A percentile compares a stretch with the other conserved stretches of the same genome.
Evolutionary conservation across 345 rosid genomes (phyloP).

Genomic region (Erodium maritimum): DNA sequence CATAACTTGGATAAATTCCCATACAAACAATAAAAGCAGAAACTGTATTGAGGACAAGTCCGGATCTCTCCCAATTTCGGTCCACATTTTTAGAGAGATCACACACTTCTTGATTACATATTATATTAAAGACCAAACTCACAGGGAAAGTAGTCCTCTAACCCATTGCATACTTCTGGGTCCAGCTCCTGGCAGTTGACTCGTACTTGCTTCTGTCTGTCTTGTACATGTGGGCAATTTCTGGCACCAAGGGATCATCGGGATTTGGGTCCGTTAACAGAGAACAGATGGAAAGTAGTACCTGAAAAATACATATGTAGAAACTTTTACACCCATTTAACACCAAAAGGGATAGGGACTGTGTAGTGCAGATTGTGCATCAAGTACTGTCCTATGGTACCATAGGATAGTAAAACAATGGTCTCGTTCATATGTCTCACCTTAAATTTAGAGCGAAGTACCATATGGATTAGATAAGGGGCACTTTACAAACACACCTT

Average conservation of each 20-base stretch:
- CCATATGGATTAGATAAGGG: too few species aligned
- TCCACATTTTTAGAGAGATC: conserved; percentile 8
- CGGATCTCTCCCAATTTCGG: conserved; percentile 19
- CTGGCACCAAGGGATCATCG: conserved; percentile 66
- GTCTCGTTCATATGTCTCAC: too few species aligned
- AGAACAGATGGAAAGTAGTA: conserved; percentile 64
- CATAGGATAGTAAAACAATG: too few species aligned
- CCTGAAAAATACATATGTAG: conserved; percentile 17
- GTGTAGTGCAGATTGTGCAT: too few species aligned
- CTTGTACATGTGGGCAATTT: conserved; percentile 80
- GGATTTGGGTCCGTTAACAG: conserved; percentile 66
- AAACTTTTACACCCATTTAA: too few species aligned
- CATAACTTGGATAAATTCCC: conserved; percentile 7
- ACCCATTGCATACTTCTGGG: conserved; percentile 81
- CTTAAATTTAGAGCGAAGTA: too few species aligned
- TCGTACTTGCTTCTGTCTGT: conserved; percentile 62
- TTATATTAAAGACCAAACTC: conserved; percentile 18
- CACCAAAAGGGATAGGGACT: too few species aligned
- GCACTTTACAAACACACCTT: too few species aligned
- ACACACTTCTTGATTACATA: conserved; percentile 22
- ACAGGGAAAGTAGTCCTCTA: conserved; percentile 23
- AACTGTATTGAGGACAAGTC: conserved; percentile 16
- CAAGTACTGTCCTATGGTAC: too few species aligned
- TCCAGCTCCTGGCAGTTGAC: conserved; percentile 75
- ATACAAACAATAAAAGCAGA: conserved; percentile 27